phyloP scores from a whole-genome alignment of 1,284 basidiomycete genomes.

The Puccinia triticina region DNA sequence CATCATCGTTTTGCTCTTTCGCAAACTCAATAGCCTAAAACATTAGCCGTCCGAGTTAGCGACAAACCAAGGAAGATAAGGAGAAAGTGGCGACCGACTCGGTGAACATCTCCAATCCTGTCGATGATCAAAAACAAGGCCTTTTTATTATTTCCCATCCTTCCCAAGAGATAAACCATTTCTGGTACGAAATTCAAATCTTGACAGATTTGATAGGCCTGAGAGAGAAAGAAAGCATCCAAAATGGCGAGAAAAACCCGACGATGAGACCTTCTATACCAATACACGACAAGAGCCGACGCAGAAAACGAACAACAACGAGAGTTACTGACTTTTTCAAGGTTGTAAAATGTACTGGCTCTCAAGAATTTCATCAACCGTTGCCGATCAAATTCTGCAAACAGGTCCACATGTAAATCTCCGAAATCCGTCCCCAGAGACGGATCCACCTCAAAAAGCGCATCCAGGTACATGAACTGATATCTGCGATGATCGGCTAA shows the following conservation, averaged over 20 bases:
- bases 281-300: not conserved
- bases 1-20: constrained; percentile 93
- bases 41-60: not conserved
- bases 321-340: constrained; percentile 70
- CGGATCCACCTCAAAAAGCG: constrained; percentile 83
- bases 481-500: constrained; percentile 76
- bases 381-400: constrained; percentile 79
- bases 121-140: constrained; percentile 95
- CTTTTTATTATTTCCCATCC: constrained; percentile 95
- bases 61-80: not conserved
- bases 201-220: constrained; percentile 87
- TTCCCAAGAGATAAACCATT: constrained; percentile 95
- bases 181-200: constrained; percentile 85
- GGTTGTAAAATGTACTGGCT: constrained; percentile 85
- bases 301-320: constrained; percentile 16
- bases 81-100: constrained; percentile 64
- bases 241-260: not conserved
- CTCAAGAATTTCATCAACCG: constrained; percentile 87
- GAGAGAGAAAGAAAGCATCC: not conserved
- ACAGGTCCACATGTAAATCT: constrained; percentile 86
- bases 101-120: constrained; percentile 84
- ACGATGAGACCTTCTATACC: not conserved
- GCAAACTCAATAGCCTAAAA: constrained; percentile 92
- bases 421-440: constrained; percentile 78
- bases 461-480: constrained; percentile 90